These are phyloP conservation scores for Penicillium chermesinum DNA, from an alignment of 495 filamentous ascomycete genomes.

Conservation along the genomic window DNA sequence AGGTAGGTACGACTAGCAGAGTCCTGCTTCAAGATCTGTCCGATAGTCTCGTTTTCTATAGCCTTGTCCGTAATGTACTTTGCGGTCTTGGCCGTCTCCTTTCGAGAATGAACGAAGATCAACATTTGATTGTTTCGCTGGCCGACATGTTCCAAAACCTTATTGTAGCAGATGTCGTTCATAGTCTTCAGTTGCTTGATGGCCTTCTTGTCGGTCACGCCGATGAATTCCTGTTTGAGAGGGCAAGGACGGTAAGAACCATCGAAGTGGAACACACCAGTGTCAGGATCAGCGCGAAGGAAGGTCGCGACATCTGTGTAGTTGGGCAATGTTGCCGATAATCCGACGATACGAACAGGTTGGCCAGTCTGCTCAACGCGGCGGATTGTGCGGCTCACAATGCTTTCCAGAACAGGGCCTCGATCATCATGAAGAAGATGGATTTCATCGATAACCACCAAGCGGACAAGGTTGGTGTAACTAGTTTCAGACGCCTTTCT, in stretches of 20 bases:
- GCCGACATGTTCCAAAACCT: slow-evolving; percentile 95
- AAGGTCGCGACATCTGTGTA: slow-evolving; percentile 96
- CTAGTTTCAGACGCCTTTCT: slow-evolving; percentile 94
- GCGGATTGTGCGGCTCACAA: slow-evolving; percentile 90
- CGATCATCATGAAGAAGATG: slow-evolving; percentile 96
- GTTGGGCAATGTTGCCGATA: slow-evolving; percentile 94
- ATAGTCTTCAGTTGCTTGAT: slow-evolving; percentile 99
- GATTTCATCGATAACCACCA: slow-evolving; percentile 97
- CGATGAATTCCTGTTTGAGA: slow-evolving; percentile 93
- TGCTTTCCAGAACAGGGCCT: slow-evolving; percentile 93
- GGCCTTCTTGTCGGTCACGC: slow-evolving; percentile 94
- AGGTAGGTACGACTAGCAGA: slow-evolving; percentile 86
- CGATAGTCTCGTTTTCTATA: slow-evolving; percentile 90
- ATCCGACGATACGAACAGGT: slow-evolving; percentile 80
- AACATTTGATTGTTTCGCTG: slow-evolving; percentile 92
- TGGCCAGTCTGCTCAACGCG: slow-evolving; percentile 91
- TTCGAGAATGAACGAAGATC: slow-evolving; percentile 96
- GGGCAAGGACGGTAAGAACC: slow-evolving; percentile 91
- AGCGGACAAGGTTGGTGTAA: slow-evolving; percentile 91
- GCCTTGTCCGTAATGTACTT: slow-evolving; percentile 95
- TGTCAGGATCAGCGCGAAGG: slow-evolving; percentile 79
- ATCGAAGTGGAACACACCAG: slow-evolving; percentile 94
- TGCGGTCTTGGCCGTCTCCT: slow-evolving; percentile 96
- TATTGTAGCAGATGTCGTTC: slow-evolving; percentile 98
- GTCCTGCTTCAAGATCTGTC: slow-evolving; percentile 89